Base-by-base conservation (phyloP, 108 stramenopile species). In the Halocafeteria seosinensis region DNA sequence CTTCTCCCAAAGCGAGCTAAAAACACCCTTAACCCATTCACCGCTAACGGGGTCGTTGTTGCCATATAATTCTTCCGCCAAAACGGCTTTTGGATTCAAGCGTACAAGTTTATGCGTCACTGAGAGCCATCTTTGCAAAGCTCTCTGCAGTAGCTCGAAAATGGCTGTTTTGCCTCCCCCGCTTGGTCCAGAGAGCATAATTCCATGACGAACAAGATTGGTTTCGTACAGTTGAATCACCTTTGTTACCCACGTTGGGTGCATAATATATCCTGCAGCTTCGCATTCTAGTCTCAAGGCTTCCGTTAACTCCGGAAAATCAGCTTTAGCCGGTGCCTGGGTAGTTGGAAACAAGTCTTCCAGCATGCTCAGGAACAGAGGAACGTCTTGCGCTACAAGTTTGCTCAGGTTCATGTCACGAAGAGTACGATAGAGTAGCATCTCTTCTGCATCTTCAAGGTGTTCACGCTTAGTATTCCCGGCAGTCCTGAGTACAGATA, bases 401-500 rank as follows among this genome's bases (percentile, higher is more conserved):
- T 83, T 83, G 6, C 70, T 69, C 0, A 83, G 71, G 55, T 83
- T 83, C 81, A 81, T 83, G 64, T 83, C 81, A 36, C 81, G 72
- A 30, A 83, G 35, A 11, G 81, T 78, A 26, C 62, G 72, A 50
- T 75, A 71, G 8, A 83, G 50, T 9, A 83, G 67, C 26, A 73
- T 17, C 27, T 77, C 71, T 52, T 83, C 81, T 27, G 64, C 50
- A 29, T 37, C 25, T 29, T 67, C 71, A 27, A 67, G 32, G 61
- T 81, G 60, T 31, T 77, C 70, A 3, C 81, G 62, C 63, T 83
- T 83, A 4, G 78, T 82, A 38, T 64, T 29, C 11, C 81, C 81
- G 9, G 79, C 79, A 24, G 78, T 78, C 23, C 81, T 76, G 5
- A 83, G 75, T 5, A 83, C 81, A 35, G 73, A 69, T 12, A 83